Evolutionary conservation across 805 yeast genomes (phyloP).

Genomic region (Wickerhamomyces sydowiorum): DNA sequence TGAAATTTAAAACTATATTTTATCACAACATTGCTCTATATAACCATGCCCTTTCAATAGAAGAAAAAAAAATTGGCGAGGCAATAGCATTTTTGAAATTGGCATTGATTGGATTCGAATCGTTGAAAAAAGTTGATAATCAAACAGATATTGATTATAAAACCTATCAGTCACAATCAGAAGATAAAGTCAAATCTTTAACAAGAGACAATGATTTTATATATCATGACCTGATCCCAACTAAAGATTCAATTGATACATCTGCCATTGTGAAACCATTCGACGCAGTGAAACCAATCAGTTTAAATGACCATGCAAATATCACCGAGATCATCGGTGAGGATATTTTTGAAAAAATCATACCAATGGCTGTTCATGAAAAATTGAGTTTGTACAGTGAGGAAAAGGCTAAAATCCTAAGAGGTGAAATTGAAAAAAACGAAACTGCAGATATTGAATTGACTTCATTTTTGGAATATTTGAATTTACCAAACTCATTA

Average conservation of each 20-base stretch:
- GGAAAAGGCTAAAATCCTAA: conserved; percentile 70
- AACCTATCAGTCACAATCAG: conserved; percentile 25
- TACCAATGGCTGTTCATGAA: conserved; percentile 86
- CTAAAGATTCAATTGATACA: conserved; percentile 39
- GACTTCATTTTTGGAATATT: conserved; percentile 71
- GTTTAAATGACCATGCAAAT: conserved; percentile 40
- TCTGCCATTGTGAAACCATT: conserved; percentile 57
- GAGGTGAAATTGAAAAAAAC: conserved; percentile 67
- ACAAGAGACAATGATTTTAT: conserved; percentile 86
- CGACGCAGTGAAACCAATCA: conserved; percentile 60
- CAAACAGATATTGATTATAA: conserved; percentile 28
- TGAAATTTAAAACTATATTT: conserved; percentile 47
- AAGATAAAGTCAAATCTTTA: conserved; percentile 33
- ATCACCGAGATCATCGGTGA: conserved; percentile 38
- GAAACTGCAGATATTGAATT: conserved; percentile 79
- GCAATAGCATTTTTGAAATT: conserved; percentile 61
- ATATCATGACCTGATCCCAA: conserved; percentile 75
- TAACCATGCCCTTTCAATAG: conserved; percentile 51
- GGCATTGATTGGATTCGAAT: conserved; percentile 37
- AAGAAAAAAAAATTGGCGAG: conserved; percentile 62
- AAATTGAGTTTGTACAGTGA: conserved; percentile 84
- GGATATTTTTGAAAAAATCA: conserved; percentile 69
- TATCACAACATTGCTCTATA: conserved; percentile 57
- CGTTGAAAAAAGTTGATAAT: conserved; percentile 27
- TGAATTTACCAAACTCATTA: conserved; percentile 67